Evolutionary conservation across 768 basidiomycete species (phyloP), one percentile per base, ranked within the genome.

Genomic region (Leccinum variicolor): DNA sequence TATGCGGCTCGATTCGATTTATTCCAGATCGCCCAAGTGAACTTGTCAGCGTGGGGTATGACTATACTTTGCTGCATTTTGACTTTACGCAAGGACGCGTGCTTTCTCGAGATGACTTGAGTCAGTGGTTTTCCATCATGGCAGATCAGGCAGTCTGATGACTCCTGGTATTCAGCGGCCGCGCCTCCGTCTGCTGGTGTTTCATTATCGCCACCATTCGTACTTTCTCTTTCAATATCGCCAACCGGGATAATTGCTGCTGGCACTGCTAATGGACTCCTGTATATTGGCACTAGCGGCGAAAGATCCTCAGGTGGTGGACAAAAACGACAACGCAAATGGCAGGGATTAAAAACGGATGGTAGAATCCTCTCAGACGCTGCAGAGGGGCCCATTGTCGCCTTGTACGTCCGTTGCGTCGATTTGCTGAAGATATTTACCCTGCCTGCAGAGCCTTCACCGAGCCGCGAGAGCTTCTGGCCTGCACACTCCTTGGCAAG

Each of bases 11-110:
- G 17, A 84, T 88, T 39, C 81, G 76, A 58, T 92, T 90, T 67
- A 82, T 93, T 57, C 86, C 89, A 7, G 81, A 81, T 66, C 78
- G 89, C 23, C 83, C 88, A 4, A 78, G 76, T 45, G 92, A 93
- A 68, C 65, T 91, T 13, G 77, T 94, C 23, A 90, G 87, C 58
- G 90, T 84, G 6, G 91, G 91, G 2, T 92, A 88, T 64, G 92
- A 94, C 62, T 81, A 78, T 41, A 73, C 77, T 4, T 63, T 93
- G 25, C 67, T 89, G 14, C 91, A 93, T 64, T 86, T 84, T 64
- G 88, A 92, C 63, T 81, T 80, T 56, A 62, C 64, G 14, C 83
- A 83, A 71, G 79, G 82, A 28, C 81, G 73, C 28, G 51, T 82
- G 7, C 72, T 90, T 43, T 89, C 89, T 4, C 77, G 79, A 34